Conservation (phyloP, 2,329 filamentous ascomycete genomes). For the Akanthomyces dipterigenus region DNA sequence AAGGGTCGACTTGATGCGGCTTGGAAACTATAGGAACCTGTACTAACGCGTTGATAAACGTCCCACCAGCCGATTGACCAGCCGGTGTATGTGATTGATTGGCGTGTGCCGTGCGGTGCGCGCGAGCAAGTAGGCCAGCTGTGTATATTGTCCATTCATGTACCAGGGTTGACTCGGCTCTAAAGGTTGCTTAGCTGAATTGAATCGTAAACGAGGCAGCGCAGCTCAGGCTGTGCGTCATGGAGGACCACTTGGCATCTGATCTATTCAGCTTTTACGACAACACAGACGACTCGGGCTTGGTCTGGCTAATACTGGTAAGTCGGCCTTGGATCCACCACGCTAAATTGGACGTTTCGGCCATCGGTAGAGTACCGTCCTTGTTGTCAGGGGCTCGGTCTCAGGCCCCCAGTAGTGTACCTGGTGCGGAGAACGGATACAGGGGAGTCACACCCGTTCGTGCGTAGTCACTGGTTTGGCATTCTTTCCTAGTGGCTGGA, state of each 20-base stretch:
- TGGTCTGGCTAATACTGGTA: neutral
- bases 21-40: neutral
- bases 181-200: neutral
- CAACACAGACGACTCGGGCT: neutral
- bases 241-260: constrained; percentile 2
- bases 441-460: neutral
- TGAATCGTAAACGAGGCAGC: neutral
- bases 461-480: neutral
- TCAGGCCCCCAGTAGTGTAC: neutral
- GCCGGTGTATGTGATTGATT: neutral
- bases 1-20: neutral
- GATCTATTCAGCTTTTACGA: neutral
- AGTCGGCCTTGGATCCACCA: neutral
- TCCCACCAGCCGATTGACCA: neutral
- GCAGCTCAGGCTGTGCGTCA: neutral
- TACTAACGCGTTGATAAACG: neutral
- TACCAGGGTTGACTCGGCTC: neutral
- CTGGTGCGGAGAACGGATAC: too few species aligned
- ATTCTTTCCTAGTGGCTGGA: neutral
- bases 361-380: neutral
- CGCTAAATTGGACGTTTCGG: neutral
- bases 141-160: neutral
- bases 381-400: neutral
- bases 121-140: neutral
- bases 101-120: too few species aligned